Evolutionary conservation across 2,329 filamentous ascomycete genomes (phyloP).

Genomic region (Chrysosporium keratinophilum): DNA sequence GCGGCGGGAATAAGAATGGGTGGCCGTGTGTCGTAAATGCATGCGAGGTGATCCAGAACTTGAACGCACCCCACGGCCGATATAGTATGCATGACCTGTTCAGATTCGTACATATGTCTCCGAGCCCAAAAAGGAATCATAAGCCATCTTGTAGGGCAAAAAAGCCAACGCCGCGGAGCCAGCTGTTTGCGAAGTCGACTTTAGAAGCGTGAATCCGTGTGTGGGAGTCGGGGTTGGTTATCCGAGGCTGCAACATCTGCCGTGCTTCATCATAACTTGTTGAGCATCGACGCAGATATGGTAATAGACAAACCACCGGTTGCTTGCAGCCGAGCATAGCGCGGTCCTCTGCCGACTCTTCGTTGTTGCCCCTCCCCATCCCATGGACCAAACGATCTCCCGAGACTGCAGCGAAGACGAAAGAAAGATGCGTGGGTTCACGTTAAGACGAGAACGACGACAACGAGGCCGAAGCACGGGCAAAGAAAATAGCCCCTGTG

Average conservation of each 20-base stretch:
- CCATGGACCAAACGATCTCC: no score
- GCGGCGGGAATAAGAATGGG: not conserved
- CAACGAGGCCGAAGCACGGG: no score
- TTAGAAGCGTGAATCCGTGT: not conserved
- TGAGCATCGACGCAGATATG: no score
- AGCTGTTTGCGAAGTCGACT: not conserved
- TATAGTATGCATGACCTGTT: slow-evolving; percentile 6
- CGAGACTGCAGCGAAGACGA: no score
- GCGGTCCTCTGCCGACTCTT: no score
- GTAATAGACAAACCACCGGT: no score
- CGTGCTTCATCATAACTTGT: no score
- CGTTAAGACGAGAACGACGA: no score
- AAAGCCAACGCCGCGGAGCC: not conserved
- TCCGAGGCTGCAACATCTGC: no score
- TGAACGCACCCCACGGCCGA: not conserved
- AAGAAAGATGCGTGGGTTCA: no score
- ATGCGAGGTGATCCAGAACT: slow-evolving; percentile 5
- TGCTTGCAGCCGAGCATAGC: no score
- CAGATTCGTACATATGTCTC: not conserved
- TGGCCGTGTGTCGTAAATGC: slow-evolving; percentile 2
- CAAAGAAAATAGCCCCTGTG: not conserved
- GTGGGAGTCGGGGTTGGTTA: not conserved
- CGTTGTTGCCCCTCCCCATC: no score
- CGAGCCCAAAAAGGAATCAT: not conserved
- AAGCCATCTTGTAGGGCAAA: not conserved